These are phyloP conservation scores for Dactylonectria estremocensis DNA, from an alignment of 2,329 filamentous ascomycete species.

Conservation along the genomic window DNA sequence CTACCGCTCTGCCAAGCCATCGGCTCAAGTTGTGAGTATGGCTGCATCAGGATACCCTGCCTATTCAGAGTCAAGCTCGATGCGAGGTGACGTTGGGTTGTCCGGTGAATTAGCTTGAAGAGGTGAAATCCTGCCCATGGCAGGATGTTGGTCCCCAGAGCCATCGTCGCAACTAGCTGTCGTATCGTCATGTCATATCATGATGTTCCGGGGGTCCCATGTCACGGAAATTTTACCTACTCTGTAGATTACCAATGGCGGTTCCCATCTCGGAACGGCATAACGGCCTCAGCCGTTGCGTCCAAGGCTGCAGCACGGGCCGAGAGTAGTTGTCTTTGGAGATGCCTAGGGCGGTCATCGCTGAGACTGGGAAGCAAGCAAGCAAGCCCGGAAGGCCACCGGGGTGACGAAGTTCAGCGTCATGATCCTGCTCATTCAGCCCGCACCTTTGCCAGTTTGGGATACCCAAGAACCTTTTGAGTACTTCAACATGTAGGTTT, in stretches of 20 bases:
- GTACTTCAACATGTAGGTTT: constrained; percentile 33
- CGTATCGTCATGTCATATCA: constrained; percentile 48
- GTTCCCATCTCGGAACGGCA: constrained; percentile 37
- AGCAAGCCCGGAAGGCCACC: neutral
- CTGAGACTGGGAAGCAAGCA: neutral
- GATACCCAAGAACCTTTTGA: neutral
- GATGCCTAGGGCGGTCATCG: neutral
- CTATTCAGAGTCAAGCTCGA: constrained; percentile 32
- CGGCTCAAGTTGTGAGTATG: constrained; percentile 30
- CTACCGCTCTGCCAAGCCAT: constrained; percentile 35
- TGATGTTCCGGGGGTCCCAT: constrained; percentile 36
- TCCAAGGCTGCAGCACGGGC: constrained; percentile 36
- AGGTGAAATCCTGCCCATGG: constrained; percentile 31
- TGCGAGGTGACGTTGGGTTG: constrained; percentile 41
- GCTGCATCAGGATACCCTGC: constrained; percentile 29
- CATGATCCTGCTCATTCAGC: neutral
- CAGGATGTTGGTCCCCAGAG: constrained; percentile 34
- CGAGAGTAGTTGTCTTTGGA: constrained; percentile 21
- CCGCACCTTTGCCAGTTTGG: constrained; percentile 8
- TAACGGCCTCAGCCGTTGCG: constrained; percentile 39
- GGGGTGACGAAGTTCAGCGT: constrained; percentile 6
- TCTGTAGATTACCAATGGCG: constrained; percentile 33
- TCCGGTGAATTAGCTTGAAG: constrained; percentile 24
- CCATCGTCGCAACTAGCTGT: constrained; percentile 22
- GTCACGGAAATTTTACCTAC: constrained; percentile 44